Conservation (phyloP, 139 green algal genomes). For the Micromonas pusilla region DNA sequence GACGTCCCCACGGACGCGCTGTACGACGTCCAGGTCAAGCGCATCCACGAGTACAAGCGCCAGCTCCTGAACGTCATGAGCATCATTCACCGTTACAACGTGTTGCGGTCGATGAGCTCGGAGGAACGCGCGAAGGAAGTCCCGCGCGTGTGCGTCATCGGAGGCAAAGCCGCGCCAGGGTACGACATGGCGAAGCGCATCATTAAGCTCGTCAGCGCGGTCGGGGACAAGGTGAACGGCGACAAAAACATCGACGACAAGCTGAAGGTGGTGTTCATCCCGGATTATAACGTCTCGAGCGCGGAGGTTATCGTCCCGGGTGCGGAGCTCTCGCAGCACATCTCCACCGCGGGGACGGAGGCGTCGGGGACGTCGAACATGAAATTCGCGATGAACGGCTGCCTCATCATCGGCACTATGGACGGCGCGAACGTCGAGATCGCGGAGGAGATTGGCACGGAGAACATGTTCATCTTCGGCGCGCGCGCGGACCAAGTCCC, state of each 20-base stretch:
- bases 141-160: slow-evolving; percentile 81
- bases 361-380: slow-evolving; percentile 94
- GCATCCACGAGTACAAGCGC: slow-evolving; percentile 99
- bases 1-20: slow-evolving; percentile 47
- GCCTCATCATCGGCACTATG: slow-evolving; percentile 97
- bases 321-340: slow-evolving; percentile 77
- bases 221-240: slow-evolving; percentile 67
- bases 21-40: slow-evolving; percentile 97
- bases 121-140: slow-evolving; percentile 65
- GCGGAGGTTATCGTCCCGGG: slow-evolving; percentile 74
- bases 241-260: slow-evolving; percentile 79
- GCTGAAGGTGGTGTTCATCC: slow-evolving; percentile 91
- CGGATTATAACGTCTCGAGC: slow-evolving; percentile 92
- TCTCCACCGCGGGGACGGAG: slow-evolving; percentile 85
- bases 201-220: slow-evolving; percentile 86
- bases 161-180: slow-evolving; percentile 92
- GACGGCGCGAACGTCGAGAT: slow-evolving; percentile 99
- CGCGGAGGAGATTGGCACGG: slow-evolving; percentile 67
- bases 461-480: slow-evolving; percentile 79
- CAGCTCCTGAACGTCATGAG: slow-evolving; percentile 64
- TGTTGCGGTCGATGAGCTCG: slow-evolving; percentile 67
- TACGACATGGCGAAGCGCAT: slow-evolving; percentile 99
- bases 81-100: slow-evolving; percentile 68
- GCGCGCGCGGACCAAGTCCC: slow-evolving; percentile 48
- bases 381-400: slow-evolving; percentile 99